phyloP scores from a whole-genome alignment of 805 yeast genomes.

The Candida tammaniensis region DNA sequence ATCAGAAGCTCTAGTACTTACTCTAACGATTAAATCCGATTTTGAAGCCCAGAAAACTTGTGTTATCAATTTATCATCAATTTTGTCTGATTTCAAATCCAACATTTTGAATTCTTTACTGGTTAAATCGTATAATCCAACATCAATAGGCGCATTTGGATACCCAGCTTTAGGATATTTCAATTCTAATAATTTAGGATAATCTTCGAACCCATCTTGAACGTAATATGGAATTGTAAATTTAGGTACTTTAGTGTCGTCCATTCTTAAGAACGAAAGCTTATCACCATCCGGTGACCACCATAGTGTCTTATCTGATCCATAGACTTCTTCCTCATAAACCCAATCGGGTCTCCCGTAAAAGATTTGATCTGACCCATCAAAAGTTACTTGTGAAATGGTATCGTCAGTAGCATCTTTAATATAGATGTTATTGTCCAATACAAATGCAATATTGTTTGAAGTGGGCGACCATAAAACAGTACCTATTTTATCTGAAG shows the following conservation, averaged over 20 bases:
- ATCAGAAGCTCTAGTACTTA: constrained; percentile 63
- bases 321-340: constrained; percentile 75
- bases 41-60: constrained; percentile 59
- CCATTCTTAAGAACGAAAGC: constrained; percentile 51
- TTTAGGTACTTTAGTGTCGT: constrained; percentile 57
- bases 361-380: constrained; percentile 50
- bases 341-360: constrained; percentile 83
- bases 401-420: constrained; percentile 31
- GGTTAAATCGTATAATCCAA: constrained; percentile 41
- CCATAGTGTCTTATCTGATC: constrained; percentile 60
- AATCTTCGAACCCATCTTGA: constrained; percentile 32
- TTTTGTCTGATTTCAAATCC: constrained; percentile 13
- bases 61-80: constrained; percentile 50
- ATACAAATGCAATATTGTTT: constrained; percentile 54
- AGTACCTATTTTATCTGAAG: constrained; percentile 38
- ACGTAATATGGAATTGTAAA: constrained; percentile 53
- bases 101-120: constrained; percentile 17
- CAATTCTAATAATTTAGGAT: constrained; percentile 46
- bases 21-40: constrained; percentile 50
- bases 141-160: constrained; percentile 51
- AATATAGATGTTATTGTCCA: constrained; percentile 52
- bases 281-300: constrained; percentile 66
- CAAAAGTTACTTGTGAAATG: constrained; percentile 39
- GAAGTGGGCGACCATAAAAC: constrained; percentile 64
- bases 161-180: constrained; percentile 77